Evolutionary conservation across 768 basidiomycete genomes (phyloP), one percentile per base, ranked within the genome.

Genomic region (Fomitopsis serialis): DNA sequence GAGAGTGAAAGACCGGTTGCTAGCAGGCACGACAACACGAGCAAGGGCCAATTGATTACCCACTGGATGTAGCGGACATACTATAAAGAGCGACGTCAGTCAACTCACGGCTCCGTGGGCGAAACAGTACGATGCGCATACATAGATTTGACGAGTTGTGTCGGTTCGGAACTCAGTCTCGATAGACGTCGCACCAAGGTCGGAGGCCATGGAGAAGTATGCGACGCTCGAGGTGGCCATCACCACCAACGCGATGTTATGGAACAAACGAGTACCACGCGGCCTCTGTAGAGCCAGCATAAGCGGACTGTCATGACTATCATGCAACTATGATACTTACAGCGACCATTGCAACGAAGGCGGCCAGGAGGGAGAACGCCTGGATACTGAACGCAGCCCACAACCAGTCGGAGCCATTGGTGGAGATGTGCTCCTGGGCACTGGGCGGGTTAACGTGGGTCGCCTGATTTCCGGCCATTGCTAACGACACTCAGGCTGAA

Each of bases 151-250:
- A 19, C 74, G 74, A 0, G 66, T 67, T 2, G 58, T 42, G 9
- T 53, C 61, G 42, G 50, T 53, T 27, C 68, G 67, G 55, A 76
- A 79, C 59, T 79, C 78, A 23, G 73, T 70, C 6, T 29, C 52
- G 45, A 83, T 61, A 32, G 76, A 63, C 0, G 79, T 73, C 49
- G 68, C 67, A 17, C 82, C 82, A 29, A 82, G 67, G 61, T 81
- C 70, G 15, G 80, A 81, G 0, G 80, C 82, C 80, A 82, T 80
- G 8, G 74, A 64, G 62, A 79, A 80, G 63, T 78, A 80, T 0
- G 74, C 65, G 49, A 82, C 70, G 11, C 71, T 62, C 0, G 79
- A 68, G 1, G 78, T 78, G 4, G 72, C 67, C 23, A 82, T 66
- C 34, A 83, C 67, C 46, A 77, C 66, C 19, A 74, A 56, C 23